Conservation (phyloP, 768 basidiomycete genomes). For the Cystofilobasidium capitatum region DNA sequence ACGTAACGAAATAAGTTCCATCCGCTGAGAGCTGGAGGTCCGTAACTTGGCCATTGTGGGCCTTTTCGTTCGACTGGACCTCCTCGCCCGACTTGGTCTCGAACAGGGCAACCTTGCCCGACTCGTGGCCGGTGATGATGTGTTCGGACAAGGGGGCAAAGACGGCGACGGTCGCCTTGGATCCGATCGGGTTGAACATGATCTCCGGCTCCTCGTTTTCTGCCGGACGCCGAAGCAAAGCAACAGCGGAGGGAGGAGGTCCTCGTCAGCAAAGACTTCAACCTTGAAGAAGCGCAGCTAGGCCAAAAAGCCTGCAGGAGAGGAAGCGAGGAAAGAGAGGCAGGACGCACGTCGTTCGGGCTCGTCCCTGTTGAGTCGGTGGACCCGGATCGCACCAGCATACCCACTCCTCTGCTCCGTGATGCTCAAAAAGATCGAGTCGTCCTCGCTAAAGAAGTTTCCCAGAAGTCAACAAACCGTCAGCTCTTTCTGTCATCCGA, state of each 20-base stretch:
- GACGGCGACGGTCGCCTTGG: conserved; percentile 93
- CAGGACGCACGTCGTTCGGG: conserved; percentile 63
- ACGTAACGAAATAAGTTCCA: conserved; percentile 87
- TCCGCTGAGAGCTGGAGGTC: conserved; percentile 87
- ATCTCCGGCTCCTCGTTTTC: conserved; percentile 65
- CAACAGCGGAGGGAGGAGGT: neutral
- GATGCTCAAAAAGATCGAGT: conserved; percentile 59
- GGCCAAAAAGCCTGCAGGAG: neutral
- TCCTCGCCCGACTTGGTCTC: conserved; percentile 81
- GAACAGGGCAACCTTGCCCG: conserved; percentile 86
- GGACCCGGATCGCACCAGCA: conserved; percentile 83
- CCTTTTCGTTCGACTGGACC: conserved; percentile 68
- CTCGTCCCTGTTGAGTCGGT: conserved; percentile 74
- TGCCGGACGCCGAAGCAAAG: conserved; percentile 36
- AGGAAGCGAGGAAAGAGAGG: neutral
- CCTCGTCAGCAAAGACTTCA: conserved; percentile 8
- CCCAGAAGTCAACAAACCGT: neutral
- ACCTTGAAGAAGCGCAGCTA: neutral
- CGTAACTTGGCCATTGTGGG: conserved; percentile 60
- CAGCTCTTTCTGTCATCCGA: neutral
- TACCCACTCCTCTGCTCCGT: conserved; percentile 95
- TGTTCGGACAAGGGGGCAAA: conserved; percentile 68
- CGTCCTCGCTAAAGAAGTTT: conserved; percentile 19
- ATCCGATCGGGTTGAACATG: conserved; percentile 79
- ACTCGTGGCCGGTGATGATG: conserved; percentile 91